Evolutionary conservation across 2,329 filamentous ascomycete genomes (phyloP).

Genomic region (Hymenoscyphus infarciens): DNA sequence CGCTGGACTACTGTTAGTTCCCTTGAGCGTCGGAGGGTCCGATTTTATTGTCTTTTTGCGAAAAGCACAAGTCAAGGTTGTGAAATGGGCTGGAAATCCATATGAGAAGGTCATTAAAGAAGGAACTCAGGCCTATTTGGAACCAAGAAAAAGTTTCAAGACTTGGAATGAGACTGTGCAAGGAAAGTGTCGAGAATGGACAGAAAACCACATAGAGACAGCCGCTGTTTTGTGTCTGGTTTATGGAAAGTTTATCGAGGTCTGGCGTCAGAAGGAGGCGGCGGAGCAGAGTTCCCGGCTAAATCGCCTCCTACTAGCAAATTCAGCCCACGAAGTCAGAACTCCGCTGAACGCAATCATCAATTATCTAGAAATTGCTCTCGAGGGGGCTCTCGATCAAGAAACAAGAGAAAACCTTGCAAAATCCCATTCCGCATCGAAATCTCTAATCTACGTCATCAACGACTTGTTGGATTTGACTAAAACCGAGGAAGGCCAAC

Average conservation of each 20-base stretch:
- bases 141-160: conserved; percentile 76
- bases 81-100: conserved; percentile 77
- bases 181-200: conserved; percentile 83
- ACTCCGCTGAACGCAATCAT: conserved; percentile 92
- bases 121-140: conserved; percentile 69
- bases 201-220: conserved; percentile 83
- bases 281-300: conserved; percentile 78
- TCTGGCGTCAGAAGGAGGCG: conserved; percentile 87
- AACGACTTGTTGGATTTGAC: conserved; percentile 88
- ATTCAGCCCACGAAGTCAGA: conserved; percentile 87
- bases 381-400: conserved; percentile 74
- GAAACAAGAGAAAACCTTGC: conserved; percentile 83
- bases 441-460: conserved; percentile 89
- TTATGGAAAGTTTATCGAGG: conserved; percentile 82
- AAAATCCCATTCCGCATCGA: conserved; percentile 84
- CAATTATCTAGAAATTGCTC: conserved; percentile 87
- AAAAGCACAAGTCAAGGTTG: conserved; percentile 69
- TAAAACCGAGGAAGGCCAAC: conserved; percentile 78
- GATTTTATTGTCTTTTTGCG: conserved; percentile 68
- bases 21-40: conserved; percentile 66
- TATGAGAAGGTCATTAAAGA: conserved; percentile 74
- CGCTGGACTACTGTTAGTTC: conserved; percentile 77
- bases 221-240: conserved; percentile 83
- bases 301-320: conserved; percentile 74
- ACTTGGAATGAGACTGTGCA: conserved; percentile 77